Percentiles rank a stretch among this genome's conserved stretches.
These are phyloP conservation scores for Yarrowia sp. DNA, from an alignment of 805 yeast species.

Conservation along the genomic window DNA sequence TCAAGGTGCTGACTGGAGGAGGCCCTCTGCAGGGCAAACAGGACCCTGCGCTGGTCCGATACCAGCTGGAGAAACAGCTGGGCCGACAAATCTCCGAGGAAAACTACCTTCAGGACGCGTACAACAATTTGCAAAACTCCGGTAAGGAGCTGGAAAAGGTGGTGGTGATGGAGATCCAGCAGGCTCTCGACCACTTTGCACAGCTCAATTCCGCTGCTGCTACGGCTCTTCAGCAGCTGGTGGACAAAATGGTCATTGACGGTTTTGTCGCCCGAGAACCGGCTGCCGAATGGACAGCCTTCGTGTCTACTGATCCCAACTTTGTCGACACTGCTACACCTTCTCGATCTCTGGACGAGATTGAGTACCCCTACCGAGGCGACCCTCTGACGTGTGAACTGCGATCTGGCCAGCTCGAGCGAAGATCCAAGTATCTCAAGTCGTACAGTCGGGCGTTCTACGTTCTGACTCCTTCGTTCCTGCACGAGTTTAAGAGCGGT, in stretches of 20 bases:
- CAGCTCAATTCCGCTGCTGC: conserved; percentile 43
- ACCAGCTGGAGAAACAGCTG: conserved; percentile 71
- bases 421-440: conserved; percentile 87
- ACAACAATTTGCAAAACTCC: conserved; percentile 76
- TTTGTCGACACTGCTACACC: conserved; percentile 64
- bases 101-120: conserved; percentile 84
- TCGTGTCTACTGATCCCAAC: conserved; percentile 66
- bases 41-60: conserved; percentile 81
- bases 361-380: conserved; percentile 63
- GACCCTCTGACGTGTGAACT: conserved; percentile 68
- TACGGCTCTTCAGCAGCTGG: conserved; percentile 42
- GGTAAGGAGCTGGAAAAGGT: conserved; percentile 87
- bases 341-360: conserved; percentile 58
- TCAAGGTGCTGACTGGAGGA: conserved; percentile 37
- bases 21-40: conserved; percentile 51
- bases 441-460: conserved; percentile 90
- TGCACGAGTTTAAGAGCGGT: conserved; percentile 84
- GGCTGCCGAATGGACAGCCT: conserved; percentile 84
- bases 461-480: conserved; percentile 80
- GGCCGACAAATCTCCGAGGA: conserved; percentile 78
- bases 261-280: conserved; percentile 78
- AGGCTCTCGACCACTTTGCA: conserved; percentile 70
- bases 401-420: conserved; percentile 77
- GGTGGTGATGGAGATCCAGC: conserved; percentile 82
- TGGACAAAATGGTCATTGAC: conserved; percentile 67